Evolutionary conservation across 768 basidiomycete genomes (phyloP).

Genomic region (Lactarius hatsudake): DNA sequence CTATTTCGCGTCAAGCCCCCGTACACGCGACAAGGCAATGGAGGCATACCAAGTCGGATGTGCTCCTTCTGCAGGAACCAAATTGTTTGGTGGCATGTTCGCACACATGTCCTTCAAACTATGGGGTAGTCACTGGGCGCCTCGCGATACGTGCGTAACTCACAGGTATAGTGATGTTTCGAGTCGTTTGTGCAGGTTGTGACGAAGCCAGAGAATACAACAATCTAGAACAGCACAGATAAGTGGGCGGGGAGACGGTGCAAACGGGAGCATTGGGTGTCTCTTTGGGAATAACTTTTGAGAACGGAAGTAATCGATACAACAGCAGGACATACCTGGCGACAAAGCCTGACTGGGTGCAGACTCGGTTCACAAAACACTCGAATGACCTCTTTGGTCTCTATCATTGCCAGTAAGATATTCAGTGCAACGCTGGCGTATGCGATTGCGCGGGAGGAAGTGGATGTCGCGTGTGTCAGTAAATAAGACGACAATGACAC

Average conservation of each 20-base stretch:
- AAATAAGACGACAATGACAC: conserved; percentile 63
- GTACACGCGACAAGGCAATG: neutral
- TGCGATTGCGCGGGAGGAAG: conserved; percentile 52
- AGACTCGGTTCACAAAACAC: conserved; percentile 43
- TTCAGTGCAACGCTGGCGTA: conserved; percentile 61
- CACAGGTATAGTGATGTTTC: conserved; percentile 58
- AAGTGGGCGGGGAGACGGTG: conserved; percentile 42
- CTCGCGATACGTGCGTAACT: conserved; percentile 27
- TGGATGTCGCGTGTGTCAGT: conserved; percentile 63
- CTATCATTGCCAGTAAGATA: conserved; percentile 49
- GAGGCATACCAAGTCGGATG: conserved; percentile 50
- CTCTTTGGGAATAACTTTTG: conserved; percentile 37
- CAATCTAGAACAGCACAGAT: conserved; percentile 65
- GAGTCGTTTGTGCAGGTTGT: conserved; percentile 63
- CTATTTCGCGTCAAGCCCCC: conserved; percentile 35
- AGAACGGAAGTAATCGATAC: neutral
- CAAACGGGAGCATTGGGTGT: conserved; percentile 47
- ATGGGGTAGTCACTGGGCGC: neutral
- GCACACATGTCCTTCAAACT: conserved; percentile 48
- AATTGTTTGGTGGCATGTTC: conserved; percentile 51
- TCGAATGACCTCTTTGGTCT: conserved; percentile 48
- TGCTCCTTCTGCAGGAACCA: conserved; percentile 56
- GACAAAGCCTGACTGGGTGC: conserved; percentile 53
- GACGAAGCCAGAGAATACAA: conserved; percentile 65
- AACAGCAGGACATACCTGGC: conserved; percentile 46